phyloP scores from a whole-genome alignment of 2,329 filamentous ascomycete species.

The Colletotrichum lindemuthianum region DNA sequence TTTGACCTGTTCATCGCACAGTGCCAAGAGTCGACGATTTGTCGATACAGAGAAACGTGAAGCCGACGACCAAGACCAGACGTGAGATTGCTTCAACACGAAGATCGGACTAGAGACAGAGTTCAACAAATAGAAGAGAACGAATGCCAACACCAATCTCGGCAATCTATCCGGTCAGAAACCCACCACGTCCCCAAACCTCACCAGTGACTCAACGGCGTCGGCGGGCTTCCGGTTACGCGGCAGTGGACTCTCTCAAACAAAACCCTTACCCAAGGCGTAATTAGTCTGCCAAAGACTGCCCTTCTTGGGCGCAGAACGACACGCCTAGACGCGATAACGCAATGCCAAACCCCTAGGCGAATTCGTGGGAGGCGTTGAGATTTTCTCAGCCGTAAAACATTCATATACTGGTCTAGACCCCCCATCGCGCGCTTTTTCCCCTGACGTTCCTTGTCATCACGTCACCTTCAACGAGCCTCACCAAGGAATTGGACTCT shows the following conservation, averaged over 20 bases:
- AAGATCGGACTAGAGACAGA: background rate
- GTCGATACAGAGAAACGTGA: background rate
- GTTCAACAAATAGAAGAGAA: background rate
- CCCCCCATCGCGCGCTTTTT: background rate
- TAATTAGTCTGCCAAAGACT: constrained; percentile 15
- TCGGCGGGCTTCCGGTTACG: constrained; percentile 30
- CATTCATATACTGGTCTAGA: constrained; percentile 18
- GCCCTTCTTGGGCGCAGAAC: constrained; percentile 21
- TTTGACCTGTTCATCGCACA: background rate
- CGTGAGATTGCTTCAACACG: background rate
- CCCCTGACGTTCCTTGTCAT: background rate
- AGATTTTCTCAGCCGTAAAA: constrained; percentile 1
- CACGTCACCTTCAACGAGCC: background rate
- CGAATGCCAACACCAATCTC: constrained; percentile 27
- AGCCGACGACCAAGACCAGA: background rate
- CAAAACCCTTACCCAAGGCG: constrained; percentile 28
- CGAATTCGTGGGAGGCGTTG: constrained; percentile 9
- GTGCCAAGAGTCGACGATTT: background rate
- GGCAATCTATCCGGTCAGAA: constrained; percentile 33
- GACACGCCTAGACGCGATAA: constrained; percentile 30
- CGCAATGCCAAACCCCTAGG: constrained; percentile 28
- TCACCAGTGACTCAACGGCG: constrained; percentile 27
- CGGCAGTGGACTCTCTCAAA: constrained; percentile 25
- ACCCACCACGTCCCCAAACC: constrained; percentile 28
- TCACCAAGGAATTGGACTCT: background rate